These are phyloP conservation scores for Colletotrichum tamarilloi DNA, from an alignment of 2,329 filamentous ascomycete species.

Conservation along the genomic window DNA sequence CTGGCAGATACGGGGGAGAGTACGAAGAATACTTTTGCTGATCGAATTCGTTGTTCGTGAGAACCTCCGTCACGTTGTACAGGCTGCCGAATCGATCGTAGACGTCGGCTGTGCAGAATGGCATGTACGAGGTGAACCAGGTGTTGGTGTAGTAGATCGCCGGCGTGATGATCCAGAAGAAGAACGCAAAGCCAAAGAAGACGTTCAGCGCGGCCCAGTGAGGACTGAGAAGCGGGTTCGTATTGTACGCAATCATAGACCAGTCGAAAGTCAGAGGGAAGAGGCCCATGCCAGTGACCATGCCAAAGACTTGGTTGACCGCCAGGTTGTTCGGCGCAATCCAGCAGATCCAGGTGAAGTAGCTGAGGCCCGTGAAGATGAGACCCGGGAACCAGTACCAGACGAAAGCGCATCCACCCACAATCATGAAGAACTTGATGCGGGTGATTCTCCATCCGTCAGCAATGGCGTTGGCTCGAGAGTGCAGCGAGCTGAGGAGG, in stretches of 20 bases:
- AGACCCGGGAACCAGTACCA: conserved; percentile 61
- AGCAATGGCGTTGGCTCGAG: conserved; percentile 10
- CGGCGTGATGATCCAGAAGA: conserved; percentile 65
- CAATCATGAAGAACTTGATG: conserved; percentile 52
- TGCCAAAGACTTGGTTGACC: conserved; percentile 62
- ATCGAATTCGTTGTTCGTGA: conserved; percentile 57
- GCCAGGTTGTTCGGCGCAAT: conserved; percentile 57
- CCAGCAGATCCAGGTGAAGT: conserved; percentile 60
- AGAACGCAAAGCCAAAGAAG: conserved; percentile 63
- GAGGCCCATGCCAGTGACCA: conserved; percentile 51
- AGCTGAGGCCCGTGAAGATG: conserved; percentile 54
- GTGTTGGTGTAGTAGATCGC: conserved; percentile 69
- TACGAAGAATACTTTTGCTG: conserved; percentile 58
- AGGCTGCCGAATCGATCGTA: conserved; percentile 59
- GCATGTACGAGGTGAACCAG: conserved; percentile 66
- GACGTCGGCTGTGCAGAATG: conserved; percentile 64
- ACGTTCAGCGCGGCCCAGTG: conserved; percentile 72
- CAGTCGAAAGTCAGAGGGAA: conserved; percentile 57
- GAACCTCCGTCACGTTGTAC: conserved; percentile 58
- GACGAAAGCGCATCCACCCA: conserved; percentile 54
- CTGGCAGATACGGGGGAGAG: conserved; percentile 62
- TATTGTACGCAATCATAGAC: conserved; percentile 40
- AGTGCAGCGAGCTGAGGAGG: conserved; percentile 54
- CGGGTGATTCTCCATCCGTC: conserved; percentile 50
- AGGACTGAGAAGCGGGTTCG: conserved; percentile 58